Evolutionary conservation across 805 yeast species (phyloP).

Genomic region (Wickerhamiella azymoides): DNA sequence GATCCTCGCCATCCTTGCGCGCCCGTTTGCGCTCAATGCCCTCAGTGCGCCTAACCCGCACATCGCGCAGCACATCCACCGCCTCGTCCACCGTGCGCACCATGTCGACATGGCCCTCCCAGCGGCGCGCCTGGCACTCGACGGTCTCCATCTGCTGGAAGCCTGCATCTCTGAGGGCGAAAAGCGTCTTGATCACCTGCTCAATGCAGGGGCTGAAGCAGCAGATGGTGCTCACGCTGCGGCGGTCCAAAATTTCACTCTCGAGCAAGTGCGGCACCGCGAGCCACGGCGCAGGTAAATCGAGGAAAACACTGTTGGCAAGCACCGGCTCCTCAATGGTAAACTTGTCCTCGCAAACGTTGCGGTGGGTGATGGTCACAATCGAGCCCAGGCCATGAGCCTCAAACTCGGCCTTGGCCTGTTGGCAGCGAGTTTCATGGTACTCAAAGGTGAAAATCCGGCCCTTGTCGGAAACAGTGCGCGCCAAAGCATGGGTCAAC

Average conservation of each 20-base stretch:
- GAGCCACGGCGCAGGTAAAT: conserved; percentile 93
- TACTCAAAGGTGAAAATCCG: conserved; percentile 76
- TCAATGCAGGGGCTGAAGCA: conserved; percentile 97
- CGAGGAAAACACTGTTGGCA: conserved; percentile 72
- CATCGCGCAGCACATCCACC: conserved; percentile 62
- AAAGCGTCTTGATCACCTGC: conserved; percentile 81
- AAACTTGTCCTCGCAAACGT: conserved; percentile 84
- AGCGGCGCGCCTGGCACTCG: conserved; percentile 69
- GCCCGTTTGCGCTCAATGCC: conserved; percentile 24
- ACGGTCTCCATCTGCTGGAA: conserved; percentile 88
- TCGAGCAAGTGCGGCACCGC: conserved; percentile 63
- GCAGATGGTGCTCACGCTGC: conserved; percentile 55
- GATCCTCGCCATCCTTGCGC: conserved; percentile 17
- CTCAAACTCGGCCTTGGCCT: conserved; percentile 64
- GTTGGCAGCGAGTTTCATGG: conserved; percentile 68
- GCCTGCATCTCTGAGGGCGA: conserved; percentile 55
- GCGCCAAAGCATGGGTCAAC: conserved; percentile 80
- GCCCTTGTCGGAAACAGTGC: conserved; percentile 54
- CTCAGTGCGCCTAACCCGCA: conserved; percentile 54
- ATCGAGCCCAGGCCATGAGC: conserved; percentile 50
- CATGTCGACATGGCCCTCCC: conserved; percentile 88
- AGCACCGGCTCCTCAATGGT: conserved; percentile 23
- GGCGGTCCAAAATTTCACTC: conserved; percentile 37
- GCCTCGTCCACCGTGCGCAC: conserved; percentile 69
- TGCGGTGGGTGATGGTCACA: conserved; percentile 71